phyloP scores from a whole-genome alignment of 2,329 filamentous ascomycete genomes.

The Penicillium sp. region DNA sequence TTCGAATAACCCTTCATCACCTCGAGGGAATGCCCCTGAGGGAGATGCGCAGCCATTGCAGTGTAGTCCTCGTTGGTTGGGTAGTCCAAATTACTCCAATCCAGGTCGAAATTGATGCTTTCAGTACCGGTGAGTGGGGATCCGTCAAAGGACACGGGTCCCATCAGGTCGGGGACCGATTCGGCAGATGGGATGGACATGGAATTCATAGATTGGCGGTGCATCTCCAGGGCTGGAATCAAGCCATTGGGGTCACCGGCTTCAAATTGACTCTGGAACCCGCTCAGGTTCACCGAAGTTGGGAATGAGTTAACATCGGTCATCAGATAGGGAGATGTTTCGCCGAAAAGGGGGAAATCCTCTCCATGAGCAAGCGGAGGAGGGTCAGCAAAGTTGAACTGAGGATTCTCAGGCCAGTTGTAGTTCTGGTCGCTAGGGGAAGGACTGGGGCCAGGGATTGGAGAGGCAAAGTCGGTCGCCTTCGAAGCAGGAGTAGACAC shows the following conservation, averaged over 20 bases:
- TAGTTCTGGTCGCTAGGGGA: slow-evolving; percentile 26
- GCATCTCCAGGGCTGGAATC: slow-evolving; percentile 27
- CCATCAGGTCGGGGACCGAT: slow-evolving; percentile 25
- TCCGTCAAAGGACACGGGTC: slow-evolving; percentile 20
- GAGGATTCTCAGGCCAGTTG: slow-evolving; percentile 18
- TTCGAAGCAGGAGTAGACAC: slow-evolving; percentile 63
- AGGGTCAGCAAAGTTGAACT: slow-evolving; percentile 33
- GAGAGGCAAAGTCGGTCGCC: slow-evolving; percentile 56
- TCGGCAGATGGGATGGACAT: slow-evolving; percentile 22
- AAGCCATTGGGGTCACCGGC: slow-evolving; percentile 30
- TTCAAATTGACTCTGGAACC: slow-evolving; percentile 32
- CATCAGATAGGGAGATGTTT: slow-evolving; percentile 21
- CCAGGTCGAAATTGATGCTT: slow-evolving; percentile 24
- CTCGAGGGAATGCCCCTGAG: slow-evolving; percentile 12
- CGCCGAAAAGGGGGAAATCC: slow-evolving; percentile 31
- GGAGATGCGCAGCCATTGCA: slow-evolving; percentile 24
- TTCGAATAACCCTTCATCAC: slow-evolving; percentile 18
- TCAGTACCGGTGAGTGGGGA: slow-evolving; percentile 26
- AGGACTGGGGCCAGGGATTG: slow-evolving; percentile 31
- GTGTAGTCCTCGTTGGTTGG: slow-evolving; percentile 27
- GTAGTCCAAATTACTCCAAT: slow-evolving; percentile 28
- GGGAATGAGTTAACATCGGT: slow-evolving; percentile 24
- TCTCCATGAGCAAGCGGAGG: slow-evolving; percentile 19
- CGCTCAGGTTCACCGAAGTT: slow-evolving; percentile 27
- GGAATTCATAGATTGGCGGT: slow-evolving; percentile 28